A percentile compares a stretch with the other conserved stretches of the same genome.
Evolutionary conservation across 306 rosid genomes (phyloP).

Genomic region (Morella rubra): DNA sequence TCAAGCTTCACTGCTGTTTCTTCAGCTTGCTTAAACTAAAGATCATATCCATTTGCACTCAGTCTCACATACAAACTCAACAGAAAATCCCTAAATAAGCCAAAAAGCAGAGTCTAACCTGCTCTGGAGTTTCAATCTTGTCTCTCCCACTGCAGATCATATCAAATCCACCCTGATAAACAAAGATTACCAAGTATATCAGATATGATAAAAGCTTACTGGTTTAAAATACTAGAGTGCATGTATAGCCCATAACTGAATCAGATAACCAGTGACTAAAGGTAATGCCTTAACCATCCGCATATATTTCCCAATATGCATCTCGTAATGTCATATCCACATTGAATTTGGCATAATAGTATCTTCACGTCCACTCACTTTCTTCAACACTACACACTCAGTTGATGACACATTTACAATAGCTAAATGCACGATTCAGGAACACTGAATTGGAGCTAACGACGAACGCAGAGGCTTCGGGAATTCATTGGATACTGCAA

Average conservation of each 20-base stretch:
- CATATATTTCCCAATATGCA: no score
- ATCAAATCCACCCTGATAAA: slow-evolving; percentile 91
- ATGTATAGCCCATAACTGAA: no score
- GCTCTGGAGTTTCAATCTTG: slow-evolving; percentile 98
- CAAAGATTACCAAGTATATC: slow-evolving; percentile 3
- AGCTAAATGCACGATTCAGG: neutral
- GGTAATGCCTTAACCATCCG: no score
- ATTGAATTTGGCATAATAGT: neutral
- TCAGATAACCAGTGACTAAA: no score
- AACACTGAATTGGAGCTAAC: neutral
- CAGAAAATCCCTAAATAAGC: slow-evolving; percentile 1
- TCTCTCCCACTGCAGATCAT: slow-evolving; percentile 98
- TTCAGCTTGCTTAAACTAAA: slow-evolving; percentile 91
- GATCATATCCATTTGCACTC: slow-evolving; percentile 27
- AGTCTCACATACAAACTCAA: slow-evolving; percentile 19
- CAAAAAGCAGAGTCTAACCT: slow-evolving; percentile 51
- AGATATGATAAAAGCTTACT: slow-evolving; percentile 15
- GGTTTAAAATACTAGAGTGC: no score
- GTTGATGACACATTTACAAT: neutral
- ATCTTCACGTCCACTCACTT: neutral
- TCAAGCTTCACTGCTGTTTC: slow-evolving; percentile 84
- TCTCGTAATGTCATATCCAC: slow-evolving; percentile 39
- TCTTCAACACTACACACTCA: neutral
- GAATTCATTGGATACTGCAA: neutral
- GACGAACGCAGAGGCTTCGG: neutral